Percentiles rank a stretch among this genome's conserved stretches.
Conservation (phyloP, 108 stramenopile species). For the Aurantiochytrium sp. region DNA sequence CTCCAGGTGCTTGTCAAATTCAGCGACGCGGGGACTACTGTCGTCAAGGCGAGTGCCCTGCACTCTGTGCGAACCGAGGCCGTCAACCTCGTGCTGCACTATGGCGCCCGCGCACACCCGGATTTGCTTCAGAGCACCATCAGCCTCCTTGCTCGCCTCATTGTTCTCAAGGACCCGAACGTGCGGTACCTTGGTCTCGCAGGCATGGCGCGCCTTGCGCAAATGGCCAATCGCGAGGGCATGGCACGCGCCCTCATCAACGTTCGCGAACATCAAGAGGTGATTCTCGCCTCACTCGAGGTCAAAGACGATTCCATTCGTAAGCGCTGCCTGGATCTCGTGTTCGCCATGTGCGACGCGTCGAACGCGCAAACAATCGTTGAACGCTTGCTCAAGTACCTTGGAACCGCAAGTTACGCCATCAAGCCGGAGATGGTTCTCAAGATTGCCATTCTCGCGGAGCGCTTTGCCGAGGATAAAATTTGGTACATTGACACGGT, state of each 20-base stretch:
- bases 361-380: slow-evolving; percentile 84
- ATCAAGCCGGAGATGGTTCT: slow-evolving; percentile 95
- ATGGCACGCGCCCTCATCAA: slow-evolving; percentile 66
- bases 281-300: slow-evolving; percentile 80
- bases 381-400: slow-evolving; percentile 80
- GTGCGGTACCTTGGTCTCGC: slow-evolving; percentile 91
- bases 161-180: slow-evolving; percentile 83
- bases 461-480: slow-evolving; percentile 87
- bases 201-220: slow-evolving; percentile 85
- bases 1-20: slow-evolving; percentile 71
- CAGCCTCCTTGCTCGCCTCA: slow-evolving; percentile 84
- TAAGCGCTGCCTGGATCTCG: slow-evolving; percentile 79
- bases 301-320: slow-evolving; percentile 92
- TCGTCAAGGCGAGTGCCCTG: slow-evolving; percentile 82
- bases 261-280: slow-evolving; percentile 66
- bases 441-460: slow-evolving; percentile 94
- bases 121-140: slow-evolving; percentile 73
- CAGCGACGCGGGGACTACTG: slow-evolving; percentile 78
- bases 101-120: slow-evolving; percentile 66
- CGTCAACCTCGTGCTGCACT: slow-evolving; percentile 80
- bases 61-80: slow-evolving; percentile 92
- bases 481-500: slow-evolving; percentile 96
- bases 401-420: slow-evolving; percentile 69
- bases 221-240: slow-evolving; percentile 62
- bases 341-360: slow-evolving; percentile 92